Evolutionary conservation across 2,329 filamentous ascomycete species (phyloP), one percentile per base, ranked within the genome.

Genomic region (Diaporthe sp.): DNA sequence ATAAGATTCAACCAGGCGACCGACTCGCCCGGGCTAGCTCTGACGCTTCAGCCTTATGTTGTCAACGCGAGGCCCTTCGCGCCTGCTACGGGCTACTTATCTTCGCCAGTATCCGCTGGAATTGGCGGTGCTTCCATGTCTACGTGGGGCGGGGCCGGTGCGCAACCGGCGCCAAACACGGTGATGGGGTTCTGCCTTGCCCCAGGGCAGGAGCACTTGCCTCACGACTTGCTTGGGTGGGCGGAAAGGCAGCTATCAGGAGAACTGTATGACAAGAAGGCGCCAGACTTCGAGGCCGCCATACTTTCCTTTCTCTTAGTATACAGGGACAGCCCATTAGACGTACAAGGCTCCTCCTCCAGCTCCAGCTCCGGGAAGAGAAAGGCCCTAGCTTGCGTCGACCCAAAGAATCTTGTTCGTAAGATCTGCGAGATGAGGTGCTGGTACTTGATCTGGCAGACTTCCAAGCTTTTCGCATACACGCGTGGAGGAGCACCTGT

Each of bases 391-490:
- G 30, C 27, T 44, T 22, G 37, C 59, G 27, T 42, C 27, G 35
- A 58, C 39, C 51, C 59, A 5, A 39, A 35, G 15, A 22, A 6
- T 3, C 63, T 76, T 2, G 47, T 70, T 17, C 30, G 51, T 39
- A 69, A 44, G 35, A 56, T 70, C 15, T 61, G 69, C 25, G 69
- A 76, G 25, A 50, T 76, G 66, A 51, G 32, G 55, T 69, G 72
- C 39, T 75, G 74, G 74, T 56, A 63, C 25, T 30, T 51, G n/a
- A 72, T 76, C 30, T 70, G 73, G 72, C 72, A 68, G 17, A 53
- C 53, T 4, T 58, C 63, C 12, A 19, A 17, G 13, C 39, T 74
- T 8, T 72, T 59, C 63, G n/a, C 25, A 25, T 30, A 22, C 1
- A 13, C 27, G 5, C 17, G 61, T 22, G 25, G 50, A 37, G 42